Evolutionary conservation across 2,329 filamentous ascomycete genomes (phyloP).

Genomic region (Plenodomus lindquistii): DNA sequence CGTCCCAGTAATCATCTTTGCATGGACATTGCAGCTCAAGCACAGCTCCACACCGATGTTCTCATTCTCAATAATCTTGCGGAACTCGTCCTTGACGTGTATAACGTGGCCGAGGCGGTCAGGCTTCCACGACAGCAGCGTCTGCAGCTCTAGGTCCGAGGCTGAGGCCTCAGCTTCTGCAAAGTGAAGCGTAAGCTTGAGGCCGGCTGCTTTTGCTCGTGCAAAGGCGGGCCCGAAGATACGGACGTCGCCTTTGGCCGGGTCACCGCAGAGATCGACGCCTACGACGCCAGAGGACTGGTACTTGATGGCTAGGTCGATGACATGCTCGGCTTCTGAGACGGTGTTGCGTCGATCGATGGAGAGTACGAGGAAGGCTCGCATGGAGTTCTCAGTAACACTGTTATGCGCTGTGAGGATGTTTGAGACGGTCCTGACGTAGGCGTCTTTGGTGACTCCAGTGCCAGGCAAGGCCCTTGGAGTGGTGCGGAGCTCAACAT

Average conservation of each 20-base stretch:
- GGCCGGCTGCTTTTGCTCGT: slow-evolving; percentile 57
- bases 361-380: slow-evolving; percentile 70
- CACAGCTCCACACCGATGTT: slow-evolving; percentile 74
- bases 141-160: slow-evolving; percentile 62
- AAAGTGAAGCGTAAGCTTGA: slow-evolving; percentile 76
- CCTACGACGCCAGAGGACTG: slow-evolving; percentile 65
- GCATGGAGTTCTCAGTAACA: slow-evolving; percentile 51
- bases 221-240: slow-evolving; percentile 64
- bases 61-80: slow-evolving; percentile 57
- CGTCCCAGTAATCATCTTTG: slow-evolving; percentile 70
- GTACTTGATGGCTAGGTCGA: slow-evolving; percentile 65
- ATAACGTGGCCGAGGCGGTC: slow-evolving; percentile 78
- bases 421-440: slow-evolving; percentile 68
- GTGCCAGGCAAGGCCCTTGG: slow-evolving; percentile 64
- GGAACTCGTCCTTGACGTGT: slow-evolving; percentile 66
- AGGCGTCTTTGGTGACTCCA: slow-evolving; percentile 63
- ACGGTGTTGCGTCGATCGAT: slow-evolving; percentile 69
- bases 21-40: slow-evolving; percentile 78
- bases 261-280: slow-evolving; percentile 79
- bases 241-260: slow-evolving; percentile 63
- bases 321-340: slow-evolving; percentile 63
- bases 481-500: slow-evolving; percentile 80
- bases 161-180: slow-evolving; percentile 67
- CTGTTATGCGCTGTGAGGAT: slow-evolving; percentile 61
- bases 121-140: slow-evolving; percentile 67